These are phyloP conservation scores for Globisporangium barbulae DNA, from an alignment of 352 stramenopile species.

Conservation along the genomic window DNA sequence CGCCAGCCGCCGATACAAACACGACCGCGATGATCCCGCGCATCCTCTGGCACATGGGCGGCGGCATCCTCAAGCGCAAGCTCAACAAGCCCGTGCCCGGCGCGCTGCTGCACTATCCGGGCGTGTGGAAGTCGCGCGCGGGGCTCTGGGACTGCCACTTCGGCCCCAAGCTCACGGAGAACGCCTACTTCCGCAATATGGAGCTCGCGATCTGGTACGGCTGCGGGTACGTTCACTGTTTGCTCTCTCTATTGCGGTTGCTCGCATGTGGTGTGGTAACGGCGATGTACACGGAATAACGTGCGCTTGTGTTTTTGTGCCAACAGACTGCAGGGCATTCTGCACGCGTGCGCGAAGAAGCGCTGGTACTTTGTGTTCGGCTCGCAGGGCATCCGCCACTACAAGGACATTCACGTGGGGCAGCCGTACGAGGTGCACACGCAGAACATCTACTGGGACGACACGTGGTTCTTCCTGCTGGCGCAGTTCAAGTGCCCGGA, in stretches of 20 bases:
- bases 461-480: constrained; percentile 68
- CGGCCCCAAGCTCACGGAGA: constrained; percentile 46
- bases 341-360: constrained; percentile 50
- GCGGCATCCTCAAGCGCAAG: constrained; percentile 45
- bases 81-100: constrained; percentile 38
- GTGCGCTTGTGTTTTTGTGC: background rate
- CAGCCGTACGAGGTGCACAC: constrained; percentile 66
- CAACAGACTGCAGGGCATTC: constrained; percentile 42
- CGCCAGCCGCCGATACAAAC: background rate
- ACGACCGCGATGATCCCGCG: constrained; percentile 46
- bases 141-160: constrained; percentile 60
- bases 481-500: constrained; percentile 66
- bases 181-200: constrained; percentile 72
- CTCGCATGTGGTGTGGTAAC: background rate
- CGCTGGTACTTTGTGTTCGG: constrained; percentile 71
- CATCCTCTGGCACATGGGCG: constrained; percentile 70
- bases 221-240: constrained; percentile 38
- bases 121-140: constrained; percentile 54
- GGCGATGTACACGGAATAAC: background rate
- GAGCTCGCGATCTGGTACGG: constrained; percentile 72
- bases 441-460: constrained; percentile 68
- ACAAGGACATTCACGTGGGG: constrained; percentile 48
- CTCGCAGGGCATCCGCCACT: constrained; percentile 63
- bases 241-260: background rate
- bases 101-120: constrained; percentile 49